phyloP scores from a whole-genome alignment of 345 rosid species.

The Lepidium didymum region DNA sequence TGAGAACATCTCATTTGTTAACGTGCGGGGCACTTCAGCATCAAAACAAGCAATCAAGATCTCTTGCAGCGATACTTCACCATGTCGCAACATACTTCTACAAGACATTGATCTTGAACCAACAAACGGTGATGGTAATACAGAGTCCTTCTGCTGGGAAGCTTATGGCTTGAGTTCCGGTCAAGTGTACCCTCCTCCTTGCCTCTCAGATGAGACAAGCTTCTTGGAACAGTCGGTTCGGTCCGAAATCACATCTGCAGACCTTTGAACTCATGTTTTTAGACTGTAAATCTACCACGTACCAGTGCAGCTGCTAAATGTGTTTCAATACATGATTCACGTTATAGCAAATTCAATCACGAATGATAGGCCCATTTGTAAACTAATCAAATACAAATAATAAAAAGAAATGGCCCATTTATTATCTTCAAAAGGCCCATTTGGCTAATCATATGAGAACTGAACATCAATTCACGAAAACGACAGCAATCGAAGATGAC shows the following conservation, averaged over 20 bases:
- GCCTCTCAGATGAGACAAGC: constrained; percentile 35
- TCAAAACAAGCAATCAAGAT: constrained; percentile 61
- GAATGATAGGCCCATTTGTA: no score
- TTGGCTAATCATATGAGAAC: no score
- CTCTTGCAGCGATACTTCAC: constrained; percentile 58
- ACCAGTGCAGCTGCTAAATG: neutral
- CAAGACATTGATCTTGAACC: constrained; percentile 58
- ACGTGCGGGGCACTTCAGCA: constrained; percentile 73
- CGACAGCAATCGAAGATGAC: neutral
- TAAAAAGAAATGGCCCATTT: no score
- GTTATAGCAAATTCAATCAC: neutral
- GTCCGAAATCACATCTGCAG: constrained; percentile 15
- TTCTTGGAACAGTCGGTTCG: constrained; percentile 41
- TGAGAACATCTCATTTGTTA: constrained; percentile 47
- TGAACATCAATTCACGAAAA: neutral
- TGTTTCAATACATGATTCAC: neutral
- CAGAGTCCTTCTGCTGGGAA: constrained; percentile 69
- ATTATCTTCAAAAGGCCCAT: no score
- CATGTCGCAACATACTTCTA: constrained; percentile 53
- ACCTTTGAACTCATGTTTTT: constrained; percentile 25
- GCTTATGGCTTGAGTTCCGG: constrained; percentile 63
- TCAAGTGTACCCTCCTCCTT: constrained; percentile 51
- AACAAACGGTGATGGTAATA: constrained; percentile 25
- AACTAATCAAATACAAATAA: no score
- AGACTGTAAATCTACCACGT: constrained; percentile 1